These are phyloP conservation scores for Zopfochytrium polystomum DNA, from an alignment of 371 early-diverging fungal genomes.

Conservation along the genomic window DNA sequence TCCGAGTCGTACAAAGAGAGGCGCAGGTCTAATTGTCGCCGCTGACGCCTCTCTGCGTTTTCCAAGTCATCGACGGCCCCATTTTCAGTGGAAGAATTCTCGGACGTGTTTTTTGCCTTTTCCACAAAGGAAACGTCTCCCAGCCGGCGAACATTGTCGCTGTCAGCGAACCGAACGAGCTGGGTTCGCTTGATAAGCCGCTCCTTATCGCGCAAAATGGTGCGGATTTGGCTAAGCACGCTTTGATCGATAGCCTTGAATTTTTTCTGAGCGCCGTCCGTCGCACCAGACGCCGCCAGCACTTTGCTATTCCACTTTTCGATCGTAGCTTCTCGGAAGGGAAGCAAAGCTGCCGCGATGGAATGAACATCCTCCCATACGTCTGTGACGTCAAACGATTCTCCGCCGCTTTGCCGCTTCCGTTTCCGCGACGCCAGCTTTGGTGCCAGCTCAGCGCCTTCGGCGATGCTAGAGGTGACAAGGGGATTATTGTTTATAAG, in stretches of 20 bases:
- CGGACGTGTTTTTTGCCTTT: too few relatives aligned
- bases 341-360: constrained; percentile 52
- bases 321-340: constrained; percentile 78
- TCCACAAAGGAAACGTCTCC: background rate
- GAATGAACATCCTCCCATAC: constrained; percentile 21
- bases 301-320: constrained; percentile 93
- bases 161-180: constrained; percentile 44
- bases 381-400: background rate
- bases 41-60: constrained; percentile 5
- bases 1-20: constrained; percentile 74
- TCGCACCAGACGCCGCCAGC: constrained; percentile 64
- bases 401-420: constrained; percentile 25
- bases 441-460: constrained; percentile 31
- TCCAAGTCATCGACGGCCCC: constrained; percentile 23
- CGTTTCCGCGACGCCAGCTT: constrained; percentile 52
- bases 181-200: constrained; percentile 82
- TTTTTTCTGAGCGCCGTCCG: constrained; percentile 58
- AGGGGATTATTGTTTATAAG: constrained; percentile 23
- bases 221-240: constrained; percentile 65
- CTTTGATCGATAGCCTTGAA: constrained; percentile 88
- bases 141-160: constrained; percentile 48
- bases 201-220: constrained; percentile 66
- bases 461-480: constrained; percentile 14
- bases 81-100: too few relatives aligned
- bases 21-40: constrained; percentile 40